Evolutionary conservation across 2,329 filamentous ascomycete genomes (phyloP).

Genomic region (Dactylellina drechsleri): DNA sequence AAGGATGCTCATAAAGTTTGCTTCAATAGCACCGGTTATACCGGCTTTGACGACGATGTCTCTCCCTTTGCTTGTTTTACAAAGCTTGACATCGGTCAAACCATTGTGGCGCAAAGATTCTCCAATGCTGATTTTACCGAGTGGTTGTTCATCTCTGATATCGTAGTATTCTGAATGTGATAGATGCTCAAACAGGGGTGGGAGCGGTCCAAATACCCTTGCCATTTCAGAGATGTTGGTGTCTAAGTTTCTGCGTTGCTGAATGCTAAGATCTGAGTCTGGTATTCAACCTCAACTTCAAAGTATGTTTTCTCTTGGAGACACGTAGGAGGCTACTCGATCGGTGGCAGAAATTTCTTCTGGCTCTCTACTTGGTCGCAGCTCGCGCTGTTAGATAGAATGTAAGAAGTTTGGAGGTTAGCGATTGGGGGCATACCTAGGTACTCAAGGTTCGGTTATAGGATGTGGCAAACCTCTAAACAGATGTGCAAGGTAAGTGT

Average conservation of each 20-base stretch:
- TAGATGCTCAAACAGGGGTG: conserved; percentile 4
- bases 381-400: conserved; percentile 11
- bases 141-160: conserved; percentile 1
- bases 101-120: not conserved
- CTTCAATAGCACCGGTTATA: not conserved
- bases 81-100: conserved; percentile 2
- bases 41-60: conserved; percentile 8
- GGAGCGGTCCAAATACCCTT: conserved; percentile 10
- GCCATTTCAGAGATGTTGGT: conserved; percentile 9
- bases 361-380: conserved; percentile 4
- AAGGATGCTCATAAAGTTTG: conserved; percentile 12
- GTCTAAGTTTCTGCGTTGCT: conserved; percentile 2
- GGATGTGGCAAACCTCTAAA: conserved; percentile 4
- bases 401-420: conserved; percentile 3
- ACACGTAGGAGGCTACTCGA: conserved; percentile 7
- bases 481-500: not conserved
- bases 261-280: conserved; percentile 7
- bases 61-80: conserved; percentile 11
- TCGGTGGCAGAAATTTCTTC: conserved; percentile 8
- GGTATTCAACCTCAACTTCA: conserved; percentile 18
- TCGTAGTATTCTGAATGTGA: not conserved
- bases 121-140: conserved; percentile 6
- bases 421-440: conserved; percentile 4
- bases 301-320: conserved; percentile 10
- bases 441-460: not conserved